phyloP scores from a whole-genome alignment of 208 protist genomes.

The Trypanosoma melophagium region DNA sequence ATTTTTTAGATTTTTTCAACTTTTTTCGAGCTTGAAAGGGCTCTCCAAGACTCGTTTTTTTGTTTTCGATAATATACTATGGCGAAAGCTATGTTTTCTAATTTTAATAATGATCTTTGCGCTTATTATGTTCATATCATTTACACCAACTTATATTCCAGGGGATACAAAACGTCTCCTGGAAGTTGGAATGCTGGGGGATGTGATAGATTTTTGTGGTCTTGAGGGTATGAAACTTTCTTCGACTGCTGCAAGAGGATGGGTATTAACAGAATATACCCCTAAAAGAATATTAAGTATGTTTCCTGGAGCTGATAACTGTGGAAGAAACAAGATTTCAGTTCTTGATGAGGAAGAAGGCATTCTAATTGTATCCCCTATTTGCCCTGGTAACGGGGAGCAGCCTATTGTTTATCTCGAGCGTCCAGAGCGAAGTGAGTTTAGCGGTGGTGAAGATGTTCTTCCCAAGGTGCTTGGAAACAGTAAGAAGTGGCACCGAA shows the following conservation, averaged over 20 bases:
- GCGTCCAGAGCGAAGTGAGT: conserved; percentile 44
- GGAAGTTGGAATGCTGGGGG: conserved; percentile 31
- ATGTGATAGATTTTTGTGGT: conserved; percentile 41
- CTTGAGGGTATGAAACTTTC: conserved; percentile 35
- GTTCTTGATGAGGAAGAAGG: conserved; percentile 38
- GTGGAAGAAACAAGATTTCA: conserved; percentile 25
- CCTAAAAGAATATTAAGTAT: conserved; percentile 44
- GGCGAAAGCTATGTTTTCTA: neutral
- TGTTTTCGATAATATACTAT: neutral
- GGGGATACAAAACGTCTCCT: conserved; percentile 28
- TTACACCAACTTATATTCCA: neutral
- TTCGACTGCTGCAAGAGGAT: conserved; percentile 27
- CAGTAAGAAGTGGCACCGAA: conserved; percentile 35
- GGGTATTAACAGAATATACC: conserved; percentile 45
- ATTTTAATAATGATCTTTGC: neutral
- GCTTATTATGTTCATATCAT: conserved; percentile 13
- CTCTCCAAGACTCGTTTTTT: neutral
- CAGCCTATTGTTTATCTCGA: conserved; percentile 44
- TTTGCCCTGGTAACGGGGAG: conserved; percentile 30
- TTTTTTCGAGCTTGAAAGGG: neutral
- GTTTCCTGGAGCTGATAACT: conserved; percentile 42
- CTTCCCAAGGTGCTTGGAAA: conserved; percentile 24
- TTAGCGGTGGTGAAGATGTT: conserved; percentile 24
- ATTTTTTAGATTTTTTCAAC: neutral
- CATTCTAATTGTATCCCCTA: conserved; percentile 40